Base-by-base conservation (phyloP, 1,284 basidiomycete genomes). In the Mycosarcoma maydis region DNA sequence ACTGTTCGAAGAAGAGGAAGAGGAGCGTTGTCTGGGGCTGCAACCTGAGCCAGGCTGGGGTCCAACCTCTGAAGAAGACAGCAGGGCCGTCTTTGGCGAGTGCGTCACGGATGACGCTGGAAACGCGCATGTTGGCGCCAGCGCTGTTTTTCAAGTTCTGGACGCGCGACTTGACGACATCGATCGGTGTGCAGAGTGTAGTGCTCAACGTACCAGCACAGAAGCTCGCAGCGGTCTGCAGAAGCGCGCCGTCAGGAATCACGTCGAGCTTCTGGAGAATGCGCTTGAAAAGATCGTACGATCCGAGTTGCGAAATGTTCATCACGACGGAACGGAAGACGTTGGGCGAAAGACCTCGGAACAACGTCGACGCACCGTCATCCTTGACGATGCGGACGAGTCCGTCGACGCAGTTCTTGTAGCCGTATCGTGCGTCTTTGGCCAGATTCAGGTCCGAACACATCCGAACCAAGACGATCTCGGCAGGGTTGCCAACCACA, bases 61-160 rank as follows among this genome's bases (percentile, higher is more conserved):
- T 82, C 85, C 85, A 86, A 11, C 85, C 85, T 50, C 84, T 83
- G 80, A 86, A 85, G 38, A 86, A 75, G 80, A 86, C 85, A n/a
- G 78, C 69, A 7, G 84, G 81, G 1, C 85, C 85, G 55, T 83
- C 82, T 22, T 73, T 72, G 11, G 80, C 71, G 17, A 83, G 62
- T 0, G 77, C 67, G 6, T 70, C 60, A 26, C 67, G 37, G 32
- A 78, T 61, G 29, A 72, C 62, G 46, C 56, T 32, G 24, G 71
- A 32, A 1, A 69, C 59, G 17, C 48, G 69, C 7, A 59, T 34
- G 24, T 57, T 64, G 20, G 37, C 64, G 5, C 62, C 62, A 0
- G 51, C 64, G 30, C 73, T 66, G 47, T 64, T 58, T 38, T 79
- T 79, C 84, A 86, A 85, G 9, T 71, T 71, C 62, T 71, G 68